Conservation (phyloP, 2,329 filamentous ascomycete genomes). For the Fusarium bulbicola region DNA sequence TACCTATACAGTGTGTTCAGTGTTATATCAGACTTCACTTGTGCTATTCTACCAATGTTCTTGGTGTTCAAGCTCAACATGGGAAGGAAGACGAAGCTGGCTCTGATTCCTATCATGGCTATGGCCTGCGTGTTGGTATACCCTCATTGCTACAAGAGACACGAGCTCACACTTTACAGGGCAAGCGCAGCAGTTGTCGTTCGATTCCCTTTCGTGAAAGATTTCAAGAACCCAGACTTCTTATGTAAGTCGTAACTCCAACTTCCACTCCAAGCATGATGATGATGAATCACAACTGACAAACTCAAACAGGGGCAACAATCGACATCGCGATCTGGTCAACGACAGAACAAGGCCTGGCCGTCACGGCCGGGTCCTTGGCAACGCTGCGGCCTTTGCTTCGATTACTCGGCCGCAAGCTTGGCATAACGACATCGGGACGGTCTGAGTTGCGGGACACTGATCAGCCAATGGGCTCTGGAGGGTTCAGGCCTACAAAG, state of each 20-base stretch:
- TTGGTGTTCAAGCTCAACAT: slow-evolving; percentile 66
- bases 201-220: slow-evolving; percentile 51
- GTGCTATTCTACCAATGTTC: slow-evolving; percentile 62
- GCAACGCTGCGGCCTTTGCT: slow-evolving; percentile 58
- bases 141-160: not conserved
- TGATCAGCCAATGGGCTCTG: slow-evolving; percentile 17
- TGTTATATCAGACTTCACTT: slow-evolving; percentile 60
- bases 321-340: slow-evolving; percentile 60
- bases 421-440: slow-evolving; percentile 42
- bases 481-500: slow-evolving; percentile 6
- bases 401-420: slow-evolving; percentile 45
- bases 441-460: slow-evolving; percentile 32
- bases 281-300: slow-evolving; percentile 4
- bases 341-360: slow-evolving; percentile 57
- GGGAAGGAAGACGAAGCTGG: slow-evolving; percentile 59
- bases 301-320: slow-evolving; percentile 45
- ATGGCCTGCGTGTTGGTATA: slow-evolving; percentile 62
- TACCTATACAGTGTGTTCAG: slow-evolving; percentile 62
- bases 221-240: slow-evolving; percentile 53
- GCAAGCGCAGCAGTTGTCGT: slow-evolving; percentile 57
- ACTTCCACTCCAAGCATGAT: not conserved
- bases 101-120: slow-evolving; percentile 61
- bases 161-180: slow-evolving; percentile 41
- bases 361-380: slow-evolving; percentile 58
- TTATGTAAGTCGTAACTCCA: slow-evolving; percentile 48